A percentile compares a stretch with the other conserved stretches of the same genome.
These are phyloP conservation scores for Pseudogymnoascus sp. DNA, from an alignment of 2,329 filamentous ascomycete species.

Conservation along the genomic window DNA sequence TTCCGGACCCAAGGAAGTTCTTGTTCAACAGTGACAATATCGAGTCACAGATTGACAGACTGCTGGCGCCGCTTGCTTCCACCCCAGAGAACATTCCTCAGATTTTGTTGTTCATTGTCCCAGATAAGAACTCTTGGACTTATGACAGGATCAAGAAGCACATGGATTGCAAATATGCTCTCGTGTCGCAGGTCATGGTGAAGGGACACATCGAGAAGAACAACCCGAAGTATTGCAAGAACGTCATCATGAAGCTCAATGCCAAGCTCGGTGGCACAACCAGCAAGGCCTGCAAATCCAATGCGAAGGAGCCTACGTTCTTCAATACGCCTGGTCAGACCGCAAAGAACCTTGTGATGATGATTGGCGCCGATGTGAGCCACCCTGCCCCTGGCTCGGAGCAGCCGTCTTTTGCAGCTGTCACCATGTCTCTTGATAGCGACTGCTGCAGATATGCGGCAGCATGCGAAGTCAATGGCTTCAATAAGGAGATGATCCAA, in stretches of 20 bases:
- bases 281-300: conserved; percentile 30
- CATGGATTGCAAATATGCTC: conserved; percentile 76
- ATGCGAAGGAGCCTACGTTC: background rate
- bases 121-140: conserved; percentile 59
- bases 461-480: conserved; percentile 74
- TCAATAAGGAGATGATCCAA: conserved; percentile 68
- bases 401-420: conserved; percentile 73
- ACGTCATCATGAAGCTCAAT: conserved; percentile 95
- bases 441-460: conserved; percentile 71
- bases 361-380: conserved; percentile 86
- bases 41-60: background rate
- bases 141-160: conserved; percentile 89
- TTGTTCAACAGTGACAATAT: conserved; percentile 9
- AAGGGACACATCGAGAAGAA: conserved; percentile 60
- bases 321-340: background rate
- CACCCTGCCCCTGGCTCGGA: conserved; percentile 66
- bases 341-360: conserved; percentile 48
- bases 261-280: conserved; percentile 87
- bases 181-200: conserved; percentile 78
- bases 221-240: conserved; percentile 80
- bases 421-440: conserved; percentile 74
- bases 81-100: conserved; percentile 44
- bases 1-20: background rate
- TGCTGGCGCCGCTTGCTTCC: background rate
- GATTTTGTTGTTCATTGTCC: conserved; percentile 73